Base-by-base conservation (phyloP, 768 basidiomycete genomes). In the Russula virescens region DNA sequence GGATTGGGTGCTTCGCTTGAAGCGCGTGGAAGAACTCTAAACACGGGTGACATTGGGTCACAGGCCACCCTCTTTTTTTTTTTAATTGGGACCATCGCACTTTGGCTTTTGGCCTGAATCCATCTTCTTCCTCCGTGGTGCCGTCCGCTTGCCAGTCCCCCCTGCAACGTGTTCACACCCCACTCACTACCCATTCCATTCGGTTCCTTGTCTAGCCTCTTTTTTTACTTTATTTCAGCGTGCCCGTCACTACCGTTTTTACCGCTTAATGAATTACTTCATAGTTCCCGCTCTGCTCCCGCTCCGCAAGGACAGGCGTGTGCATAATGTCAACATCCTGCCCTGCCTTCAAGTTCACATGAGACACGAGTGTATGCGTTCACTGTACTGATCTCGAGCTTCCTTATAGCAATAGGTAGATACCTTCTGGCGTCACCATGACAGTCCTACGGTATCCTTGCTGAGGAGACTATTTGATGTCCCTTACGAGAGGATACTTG, bases 241-340 rank as follows among this genome's bases (percentile, higher is more conserved):
- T 8, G 5, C 31, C 31, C 31, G 31, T 31, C 31, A 38, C 53
- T 23, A 11, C 43, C 34, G 25, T 25, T 48, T 42, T 51, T 19
- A 52, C 57, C 38, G 58, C 53, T 55, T 60, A 63, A 63, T 63
- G 2, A 53, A 28, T 54, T 38, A 61, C 28, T 55, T 49, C 21
- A 55, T 28, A 49, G 46, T 50, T 53, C 58, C 63, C 63, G 63
- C 63, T 64, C 55, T 64, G 63, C 53, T 60, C 48, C 63, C 58
- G 63, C 63, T 64, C 58, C 42, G 56, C 35, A 43, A 14, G 11
- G 26, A 19, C 26, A 25, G n/a, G 5, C 21, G 10, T 35, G 26
- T 52, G 40, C 21, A 42, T 18, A 3, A 26, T 52, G 11, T 38
- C 50, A 5, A 34, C 40, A 26, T 23, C 43, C 38, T 14, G 8